Evolutionary conservation across 2,329 filamentous ascomycete genomes (phyloP).

Genomic region (Phaeomoniella chlamydospora): DNA sequence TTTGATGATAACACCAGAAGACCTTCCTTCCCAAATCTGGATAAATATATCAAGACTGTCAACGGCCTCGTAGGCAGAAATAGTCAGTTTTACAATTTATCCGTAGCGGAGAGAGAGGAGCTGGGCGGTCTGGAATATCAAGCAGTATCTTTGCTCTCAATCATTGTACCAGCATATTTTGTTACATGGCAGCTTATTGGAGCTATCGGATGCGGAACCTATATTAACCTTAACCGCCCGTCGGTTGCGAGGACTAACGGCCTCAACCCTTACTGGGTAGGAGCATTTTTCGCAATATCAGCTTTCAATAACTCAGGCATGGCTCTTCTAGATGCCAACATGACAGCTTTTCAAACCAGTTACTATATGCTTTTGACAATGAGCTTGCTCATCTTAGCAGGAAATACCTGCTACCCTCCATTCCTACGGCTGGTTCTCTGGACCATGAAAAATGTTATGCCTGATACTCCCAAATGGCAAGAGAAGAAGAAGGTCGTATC

Average conservation of each 20-base stretch:
- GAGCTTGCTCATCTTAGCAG: conserved; percentile 19
- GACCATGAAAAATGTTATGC: conserved; percentile 33
- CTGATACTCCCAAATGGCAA: conserved; percentile 20
- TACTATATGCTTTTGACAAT: conserved; percentile 19
- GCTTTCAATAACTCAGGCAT: conserved; percentile 38
- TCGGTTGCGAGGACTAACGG: conserved; percentile 22
- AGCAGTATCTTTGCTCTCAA: conserved; percentile 14
- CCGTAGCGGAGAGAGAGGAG: conserved; percentile 21
- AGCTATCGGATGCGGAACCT: conserved; percentile 27
- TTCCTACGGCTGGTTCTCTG: conserved; percentile 45
- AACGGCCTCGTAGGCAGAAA: conserved; percentile 26
- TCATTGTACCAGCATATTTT: conserved; percentile 24
- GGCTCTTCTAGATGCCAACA: conserved; percentile 32
- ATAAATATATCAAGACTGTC: conserved; percentile 9
- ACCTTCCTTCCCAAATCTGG: conserved; percentile 1
- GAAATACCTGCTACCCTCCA: conserved; percentile 34
- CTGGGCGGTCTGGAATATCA: conserved; percentile 31
- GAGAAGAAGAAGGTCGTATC: conserved; percentile 29
- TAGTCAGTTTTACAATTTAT: conserved; percentile 33
- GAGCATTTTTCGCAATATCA: conserved; percentile 26
- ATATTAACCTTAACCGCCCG: conserved; percentile 22
- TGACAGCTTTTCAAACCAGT: conserved; percentile 18
- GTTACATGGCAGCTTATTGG: conserved; percentile 29
- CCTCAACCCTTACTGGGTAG: conserved; percentile 30
- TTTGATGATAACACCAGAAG: background rate